Evolutionary conservation across 139 green algal species (phyloP).

Genomic region (Dunaliella primolecta): DNA sequence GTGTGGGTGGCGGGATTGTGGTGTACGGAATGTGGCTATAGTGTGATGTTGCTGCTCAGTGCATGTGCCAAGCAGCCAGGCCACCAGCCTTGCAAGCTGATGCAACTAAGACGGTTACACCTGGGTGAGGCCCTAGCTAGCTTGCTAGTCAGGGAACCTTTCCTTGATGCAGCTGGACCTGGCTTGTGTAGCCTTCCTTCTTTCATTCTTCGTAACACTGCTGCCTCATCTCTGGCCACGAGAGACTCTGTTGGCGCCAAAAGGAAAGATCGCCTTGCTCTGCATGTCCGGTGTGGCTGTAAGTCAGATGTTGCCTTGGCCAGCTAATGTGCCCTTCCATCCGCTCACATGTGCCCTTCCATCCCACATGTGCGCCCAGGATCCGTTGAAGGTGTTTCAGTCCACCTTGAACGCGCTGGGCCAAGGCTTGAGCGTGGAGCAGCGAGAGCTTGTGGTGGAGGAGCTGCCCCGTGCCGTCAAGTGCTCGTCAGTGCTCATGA

Average conservation of each 20-base stretch:
- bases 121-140: too few species aligned
- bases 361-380: too few species aligned
- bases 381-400: background rate
- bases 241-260: background rate
- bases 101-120: too few species aligned
- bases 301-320: too few species aligned
- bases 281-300: background rate
- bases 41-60: too few species aligned
- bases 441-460: background rate
- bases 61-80: too few species aligned
- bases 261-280: background rate
- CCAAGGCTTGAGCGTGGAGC: background rate
- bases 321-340: too few species aligned
- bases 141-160: too few species aligned
- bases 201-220: background rate
- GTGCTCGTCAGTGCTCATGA: constrained; percentile 1
- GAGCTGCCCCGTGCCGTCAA: background rate
- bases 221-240: background rate
- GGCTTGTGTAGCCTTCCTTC: background rate
- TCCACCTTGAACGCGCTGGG: background rate
- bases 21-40: too few species aligned
- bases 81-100: too few species aligned
- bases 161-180: background rate
- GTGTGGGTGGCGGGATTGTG: too few species aligned
- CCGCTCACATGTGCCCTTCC: too few species aligned